Evolutionary conservation across 2,329 filamentous ascomycete species (phyloP).

Genomic region (Cercospora nicotianae): DNA sequence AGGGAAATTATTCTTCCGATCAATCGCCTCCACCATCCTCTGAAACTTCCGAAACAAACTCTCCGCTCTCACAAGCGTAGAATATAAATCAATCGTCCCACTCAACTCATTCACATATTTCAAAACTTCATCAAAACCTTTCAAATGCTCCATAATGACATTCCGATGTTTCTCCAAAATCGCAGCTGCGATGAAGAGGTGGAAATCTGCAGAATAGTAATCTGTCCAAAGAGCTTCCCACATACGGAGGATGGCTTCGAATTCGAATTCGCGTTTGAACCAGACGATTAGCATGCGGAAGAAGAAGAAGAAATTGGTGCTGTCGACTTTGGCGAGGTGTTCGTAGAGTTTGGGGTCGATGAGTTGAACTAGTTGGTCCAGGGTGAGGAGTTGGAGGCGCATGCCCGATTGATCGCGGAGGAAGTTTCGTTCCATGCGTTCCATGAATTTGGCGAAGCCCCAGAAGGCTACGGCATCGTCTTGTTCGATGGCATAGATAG

Average conservation of each 20-base stretch:
- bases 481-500: conserved; percentile 95
- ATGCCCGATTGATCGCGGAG: conserved; percentile 94
- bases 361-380: conserved; percentile 93
- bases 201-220: conserved; percentile 82
- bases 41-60: conserved; percentile 85
- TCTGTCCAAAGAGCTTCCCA: conserved; percentile 98
- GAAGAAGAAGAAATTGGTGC: conserved; percentile 99
- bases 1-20: conserved; percentile 87
- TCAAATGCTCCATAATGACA: conserved; percentile 90
- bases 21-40: conserved; percentile 82
- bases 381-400: conserved; percentile 83
- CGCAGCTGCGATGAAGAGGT: conserved; percentile 88
- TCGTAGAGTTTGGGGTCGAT: conserved; percentile 94
- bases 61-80: conserved; percentile 84
- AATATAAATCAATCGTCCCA: conserved; percentile 84
- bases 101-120: conserved; percentile 99
- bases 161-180: conserved; percentile 95
- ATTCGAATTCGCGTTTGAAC: conserved; percentile 97
- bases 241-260: conserved; percentile 78
- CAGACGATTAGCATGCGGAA: conserved; percentile 98
- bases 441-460: conserved; percentile 95
- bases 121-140: conserved; percentile 93
- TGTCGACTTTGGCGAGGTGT: conserved; percentile 85
- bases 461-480: conserved; percentile 97
- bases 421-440: conserved; percentile 97